A percentile compares a stretch with the other conserved stretches of the same genome.
phyloP scores from a whole-genome alignment of 2,329 filamentous ascomycete species.

The Simplicillium sp. region DNA sequence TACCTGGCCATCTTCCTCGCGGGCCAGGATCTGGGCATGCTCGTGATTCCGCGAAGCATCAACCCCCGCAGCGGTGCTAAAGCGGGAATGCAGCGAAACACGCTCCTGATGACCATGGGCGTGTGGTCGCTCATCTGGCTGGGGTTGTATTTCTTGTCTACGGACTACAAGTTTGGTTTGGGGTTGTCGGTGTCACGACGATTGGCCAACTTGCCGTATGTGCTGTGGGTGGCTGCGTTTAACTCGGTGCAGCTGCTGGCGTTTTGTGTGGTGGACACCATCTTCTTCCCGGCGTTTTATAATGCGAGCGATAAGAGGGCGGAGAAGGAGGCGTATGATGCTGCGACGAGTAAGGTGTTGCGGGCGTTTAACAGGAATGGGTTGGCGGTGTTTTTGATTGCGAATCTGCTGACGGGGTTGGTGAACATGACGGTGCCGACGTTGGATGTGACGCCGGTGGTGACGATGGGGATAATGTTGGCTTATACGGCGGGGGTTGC shows the following conservation, averaged over 20 bases:
- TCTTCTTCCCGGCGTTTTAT: slow-evolving; percentile 68
- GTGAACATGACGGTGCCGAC: slow-evolving; percentile 85
- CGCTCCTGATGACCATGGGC: slow-evolving; percentile 53
- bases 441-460: slow-evolving; percentile 54
- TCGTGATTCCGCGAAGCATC: slow-evolving; percentile 57
- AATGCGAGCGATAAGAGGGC: slow-evolving; percentile 41
- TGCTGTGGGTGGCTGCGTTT: slow-evolving; percentile 87
- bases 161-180: slow-evolving; percentile 60
- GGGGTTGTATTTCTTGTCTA: slow-evolving; percentile 58
- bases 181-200: slow-evolving; percentile 74
- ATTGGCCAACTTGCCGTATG: slow-evolving; percentile 85
- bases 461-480: slow-evolving; percentile 66
- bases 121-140: slow-evolving; percentile 61
- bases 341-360: slow-evolving; percentile 73
- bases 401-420: slow-evolving; percentile 80
- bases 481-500: slow-evolving; percentile 63
- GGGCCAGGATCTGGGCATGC: slow-evolving; percentile 75
- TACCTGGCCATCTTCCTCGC: slow-evolving; percentile 93
- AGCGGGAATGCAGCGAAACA: slow-evolving; percentile 38
- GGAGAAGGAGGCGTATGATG: slow-evolving; percentile 54
- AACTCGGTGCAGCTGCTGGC: slow-evolving; percentile 75
- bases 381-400: slow-evolving; percentile 72
- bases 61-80: slow-evolving; percentile 30
- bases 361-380: slow-evolving; percentile 84
- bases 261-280: slow-evolving; percentile 68